Percentiles rank a stretch among this genome's conserved stretches.
Evolutionary conservation across 1,284 basidiomycete species (phyloP).

Genomic region (Naganishia cerealis): DNA sequence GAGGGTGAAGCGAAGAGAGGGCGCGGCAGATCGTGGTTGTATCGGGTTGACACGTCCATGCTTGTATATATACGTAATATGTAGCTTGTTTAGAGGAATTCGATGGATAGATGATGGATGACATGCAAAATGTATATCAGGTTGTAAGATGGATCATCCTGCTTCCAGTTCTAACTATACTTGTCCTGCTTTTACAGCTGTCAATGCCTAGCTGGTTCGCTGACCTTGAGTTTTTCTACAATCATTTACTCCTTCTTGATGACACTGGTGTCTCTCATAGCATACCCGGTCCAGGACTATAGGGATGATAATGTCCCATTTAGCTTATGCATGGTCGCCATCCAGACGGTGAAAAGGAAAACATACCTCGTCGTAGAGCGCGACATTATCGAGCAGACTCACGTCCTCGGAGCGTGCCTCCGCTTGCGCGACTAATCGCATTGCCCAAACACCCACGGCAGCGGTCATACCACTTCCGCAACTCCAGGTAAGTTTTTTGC

Average conservation of each 20-base stretch:
- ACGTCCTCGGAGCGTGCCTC: slow-evolving; percentile 43
- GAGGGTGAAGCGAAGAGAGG: no score
- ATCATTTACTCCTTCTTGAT: slow-evolving; percentile 30
- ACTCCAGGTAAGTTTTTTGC: slow-evolving; percentile 66
- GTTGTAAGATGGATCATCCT: no score
- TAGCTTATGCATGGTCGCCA: background rate
- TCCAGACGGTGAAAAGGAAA: background rate
- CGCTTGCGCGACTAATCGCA: slow-evolving; percentile 82
- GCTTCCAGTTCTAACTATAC: no score
- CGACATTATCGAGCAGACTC: slow-evolving; percentile 40
- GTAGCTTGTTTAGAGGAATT: no score
- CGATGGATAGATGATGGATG: no score
- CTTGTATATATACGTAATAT: background rate
- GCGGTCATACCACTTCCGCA: slow-evolving; percentile 98
- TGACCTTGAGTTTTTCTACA: background rate
- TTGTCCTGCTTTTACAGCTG: no score
- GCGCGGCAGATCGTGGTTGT: background rate
- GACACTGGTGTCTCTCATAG: slow-evolving; percentile 31
- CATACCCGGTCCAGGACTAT: slow-evolving; percentile 37
- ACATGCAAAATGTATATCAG: no score
- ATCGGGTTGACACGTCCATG: slow-evolving; percentile 1
- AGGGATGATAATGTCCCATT: background rate
- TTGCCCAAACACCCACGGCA: slow-evolving; percentile 82
- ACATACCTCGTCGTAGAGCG: slow-evolving; percentile 56
- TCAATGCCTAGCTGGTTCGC: background rate